Conservation (phyloP, 345 rosid species). For the Euphorbia lathyris region DNA sequence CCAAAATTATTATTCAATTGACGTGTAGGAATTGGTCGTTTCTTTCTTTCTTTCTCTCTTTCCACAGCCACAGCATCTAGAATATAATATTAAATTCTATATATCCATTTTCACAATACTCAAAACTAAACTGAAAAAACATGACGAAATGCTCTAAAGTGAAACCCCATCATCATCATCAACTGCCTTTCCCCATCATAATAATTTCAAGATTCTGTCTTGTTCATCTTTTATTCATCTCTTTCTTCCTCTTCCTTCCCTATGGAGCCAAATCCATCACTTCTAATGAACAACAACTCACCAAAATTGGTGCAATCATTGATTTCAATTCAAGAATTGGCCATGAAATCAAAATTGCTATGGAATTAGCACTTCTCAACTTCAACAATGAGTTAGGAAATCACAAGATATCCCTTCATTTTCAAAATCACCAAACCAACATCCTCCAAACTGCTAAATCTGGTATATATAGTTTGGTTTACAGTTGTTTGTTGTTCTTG, state of each 20-base stretch:
- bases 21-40: too few species aligned
- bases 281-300: background rate
- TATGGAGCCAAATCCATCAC: conserved; percentile 22
- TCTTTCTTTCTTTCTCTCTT: too few species aligned
- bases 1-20: too few species aligned
- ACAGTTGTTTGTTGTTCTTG: too few species aligned
- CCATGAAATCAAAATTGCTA: conserved; percentile 39
- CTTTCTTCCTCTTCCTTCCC: background rate
- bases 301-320: conserved; percentile 44
- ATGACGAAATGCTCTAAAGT: background rate
- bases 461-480: conserved; percentile 22
- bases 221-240: conserved; percentile 6
- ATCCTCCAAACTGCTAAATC: conserved; percentile 31
- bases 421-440: conserved; percentile 23
- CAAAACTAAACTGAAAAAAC: too few species aligned
- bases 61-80: too few species aligned
- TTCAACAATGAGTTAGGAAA: conserved; percentile 19
- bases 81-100: too few species aligned
- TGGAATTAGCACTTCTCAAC: conserved; percentile 40
- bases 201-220: conserved; percentile 11
- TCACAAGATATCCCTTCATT: conserved; percentile 32
- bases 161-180: background rate
- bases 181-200: background rate
- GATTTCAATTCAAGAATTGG: conserved; percentile 32
- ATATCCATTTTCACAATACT: too few species aligned